These are phyloP conservation scores for Teratosphaeria zuluensis DNA, from an alignment of 2,329 filamentous ascomycete species.

Conservation along the genomic window DNA sequence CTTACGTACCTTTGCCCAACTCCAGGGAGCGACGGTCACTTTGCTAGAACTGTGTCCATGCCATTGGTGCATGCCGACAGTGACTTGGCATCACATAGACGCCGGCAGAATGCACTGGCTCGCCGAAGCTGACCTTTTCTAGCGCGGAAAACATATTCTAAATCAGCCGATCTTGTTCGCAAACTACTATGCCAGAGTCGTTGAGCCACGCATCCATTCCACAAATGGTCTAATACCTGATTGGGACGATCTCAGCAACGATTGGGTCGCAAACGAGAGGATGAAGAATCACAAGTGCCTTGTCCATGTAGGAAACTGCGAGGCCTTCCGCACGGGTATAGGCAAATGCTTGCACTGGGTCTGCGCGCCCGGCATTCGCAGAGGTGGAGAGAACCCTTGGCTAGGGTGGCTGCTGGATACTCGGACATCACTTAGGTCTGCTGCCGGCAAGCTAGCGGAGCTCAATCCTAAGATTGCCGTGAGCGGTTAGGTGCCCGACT, in stretches of 20 bases:
- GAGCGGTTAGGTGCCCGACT: slow-evolving; percentile 28
- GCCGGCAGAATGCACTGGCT: slow-evolving; percentile 6
- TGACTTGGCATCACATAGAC: slow-evolving; percentile 27
- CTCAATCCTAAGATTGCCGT: slow-evolving; percentile 10
- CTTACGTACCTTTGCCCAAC: slow-evolving; percentile 32
- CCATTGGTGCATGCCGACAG: slow-evolving; percentile 35
- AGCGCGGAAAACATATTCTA: slow-evolving; percentile 25
- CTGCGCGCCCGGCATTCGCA: slow-evolving; percentile 24
- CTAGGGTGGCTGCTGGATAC: slow-evolving; percentile 12
- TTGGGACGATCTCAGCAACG: slow-evolving; percentile 29
- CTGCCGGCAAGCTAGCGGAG: slow-evolving; percentile 11
- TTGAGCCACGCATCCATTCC: slow-evolving; percentile 20
- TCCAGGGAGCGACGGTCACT: slow-evolving; percentile 33
- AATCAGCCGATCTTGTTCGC: slow-evolving; percentile 24
- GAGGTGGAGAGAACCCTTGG: slow-evolving; percentile 23
- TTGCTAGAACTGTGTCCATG: slow-evolving; percentile 31
- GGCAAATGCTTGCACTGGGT: slow-evolving; percentile 31
- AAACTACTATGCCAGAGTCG: slow-evolving; percentile 25
- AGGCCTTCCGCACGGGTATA: slow-evolving; percentile 18
- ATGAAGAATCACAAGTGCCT: slow-evolving; percentile 6
- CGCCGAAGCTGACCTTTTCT: slow-evolving; percentile 21
- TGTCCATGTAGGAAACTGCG: slow-evolving; percentile 17
- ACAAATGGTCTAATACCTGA: slow-evolving; percentile 14
- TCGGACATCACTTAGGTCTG: slow-evolving; percentile 7
- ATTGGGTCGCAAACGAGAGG: slow-evolving; percentile 8